Evolutionary conservation across 495 filamentous ascomycete genomes (phyloP), one percentile per base, ranked within the genome.

Genomic region (Daldinia loculata): DNA sequence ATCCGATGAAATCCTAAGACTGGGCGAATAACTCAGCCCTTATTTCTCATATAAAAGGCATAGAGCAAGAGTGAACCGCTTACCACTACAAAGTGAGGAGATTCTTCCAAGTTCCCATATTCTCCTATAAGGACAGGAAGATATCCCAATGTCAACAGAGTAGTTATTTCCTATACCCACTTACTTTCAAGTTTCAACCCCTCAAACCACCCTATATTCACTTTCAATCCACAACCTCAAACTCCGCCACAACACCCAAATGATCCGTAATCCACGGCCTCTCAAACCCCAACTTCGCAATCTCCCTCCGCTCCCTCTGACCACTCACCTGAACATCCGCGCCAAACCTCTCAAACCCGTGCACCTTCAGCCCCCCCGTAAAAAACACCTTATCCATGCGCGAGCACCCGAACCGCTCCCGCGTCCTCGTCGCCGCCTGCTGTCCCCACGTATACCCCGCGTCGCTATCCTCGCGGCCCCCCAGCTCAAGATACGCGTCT

Each of bases 391-490:
- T 88, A 61, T 88, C 87, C 83, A 88, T 84, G 56, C 86, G 72
- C 26, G 69, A 77, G 32, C 78, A 80, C 7, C 84, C 84, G 74
- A 78, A 87, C 50, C 59, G 63, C 41, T 74, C 59, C 63, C 81
- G 67, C 63, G 74, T 43, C 36, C 5, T 56, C 1, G 72, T 76
- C 30, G 73, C 51, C 15, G 78, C 82, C 77, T 87, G 84, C 70
- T 85, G 81, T 1, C 86, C 86, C 86, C 87, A 89, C 6, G 86
- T 89, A 66, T 79, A 83, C 6, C 86, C 85, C 30, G 78, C 82
- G 24, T 86, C 84, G 14, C 71, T 77, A 7, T 80, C 83, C 51
- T 88, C 86, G 17, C 65, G 24, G 2, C 84, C 84, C 9, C 85
- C 86, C 2, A 77, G 75, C 59, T 84, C 82, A 0, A 89, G 80